These are phyloP conservation scores for Fusarium metavorans DNA, from an alignment of 2,329 filamentous ascomycete genomes.

Conservation along the genomic window DNA sequence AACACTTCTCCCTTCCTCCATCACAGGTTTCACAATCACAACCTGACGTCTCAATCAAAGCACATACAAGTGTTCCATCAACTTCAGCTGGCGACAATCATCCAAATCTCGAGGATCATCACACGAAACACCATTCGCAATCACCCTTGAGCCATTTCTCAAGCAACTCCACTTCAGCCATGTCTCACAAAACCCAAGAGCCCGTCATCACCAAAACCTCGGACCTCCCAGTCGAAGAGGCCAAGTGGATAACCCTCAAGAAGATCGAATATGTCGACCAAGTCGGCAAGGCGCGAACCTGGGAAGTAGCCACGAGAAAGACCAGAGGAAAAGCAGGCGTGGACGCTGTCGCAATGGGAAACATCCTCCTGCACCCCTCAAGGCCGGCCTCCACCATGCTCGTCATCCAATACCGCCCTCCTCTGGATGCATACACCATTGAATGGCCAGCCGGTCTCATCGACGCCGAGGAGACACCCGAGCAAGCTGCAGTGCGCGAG, in stretches of 20 bases:
- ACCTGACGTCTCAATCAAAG: neutral
- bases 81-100: neutral
- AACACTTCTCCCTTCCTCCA: neutral
- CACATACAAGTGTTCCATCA: neutral
- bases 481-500: constrained; percentile 41
- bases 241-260: constrained; percentile 43
- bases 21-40: neutral
- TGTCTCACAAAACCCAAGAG: constrained; percentile 38
- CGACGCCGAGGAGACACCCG: constrained; percentile 41
- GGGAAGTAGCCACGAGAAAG: constrained; percentile 45
- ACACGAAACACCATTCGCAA: neutral
- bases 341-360: constrained; percentile 45
- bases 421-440: constrained; percentile 43
- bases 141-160: neutral
- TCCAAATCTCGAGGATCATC: neutral
- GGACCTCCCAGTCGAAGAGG: constrained; percentile 37
- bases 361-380: constrained; percentile 41
- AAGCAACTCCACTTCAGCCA: neutral
- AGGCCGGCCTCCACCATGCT: constrained; percentile 42
- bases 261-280: constrained; percentile 46
- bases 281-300: constrained; percentile 41
- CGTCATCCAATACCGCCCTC: constrained; percentile 44
- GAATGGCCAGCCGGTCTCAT: constrained; percentile 45
- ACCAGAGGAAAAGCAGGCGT: constrained; percentile 41
- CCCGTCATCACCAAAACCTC: constrained; percentile 41